phyloP scores from a whole-genome alignment of 2,329 filamentous ascomycete genomes.

The Colletotrichum aenigma region DNA sequence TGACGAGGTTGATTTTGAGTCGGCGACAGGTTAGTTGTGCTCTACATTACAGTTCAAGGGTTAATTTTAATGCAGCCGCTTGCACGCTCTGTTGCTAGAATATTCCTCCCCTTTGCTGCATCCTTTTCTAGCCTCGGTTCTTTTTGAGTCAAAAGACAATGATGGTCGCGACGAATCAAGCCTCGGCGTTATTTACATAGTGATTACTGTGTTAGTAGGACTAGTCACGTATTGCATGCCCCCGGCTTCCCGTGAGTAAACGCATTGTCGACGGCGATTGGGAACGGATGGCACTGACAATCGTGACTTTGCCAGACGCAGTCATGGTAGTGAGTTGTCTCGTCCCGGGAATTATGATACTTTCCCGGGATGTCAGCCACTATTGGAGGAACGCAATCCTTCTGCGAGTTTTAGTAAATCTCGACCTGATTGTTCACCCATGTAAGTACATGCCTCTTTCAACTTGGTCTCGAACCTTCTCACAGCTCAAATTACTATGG shows the following conservation, averaged over 20 bases:
- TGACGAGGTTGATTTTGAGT: background rate
- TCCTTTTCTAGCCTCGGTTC: background rate
- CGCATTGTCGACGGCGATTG: rapidly evolving
- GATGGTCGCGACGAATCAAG: background rate
- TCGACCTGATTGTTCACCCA: background rate
- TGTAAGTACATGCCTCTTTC: background rate
- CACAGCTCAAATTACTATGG: background rate
- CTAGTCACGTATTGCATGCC: background rate
- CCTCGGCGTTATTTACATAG: background rate
- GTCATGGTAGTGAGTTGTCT: background rate
- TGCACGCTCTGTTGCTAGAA: background rate
- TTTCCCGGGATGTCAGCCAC: background rate
- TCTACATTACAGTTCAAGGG: background rate
- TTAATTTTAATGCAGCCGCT: background rate
- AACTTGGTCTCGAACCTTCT: background rate
- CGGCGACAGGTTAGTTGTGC: background rate
- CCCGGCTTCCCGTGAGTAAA: background rate
- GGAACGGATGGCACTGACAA: rapidly evolving
- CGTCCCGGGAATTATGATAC: background rate
- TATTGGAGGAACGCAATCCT: background rate
- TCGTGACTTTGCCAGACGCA: background rate
- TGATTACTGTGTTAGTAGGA: background rate
- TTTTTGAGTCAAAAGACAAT: background rate
- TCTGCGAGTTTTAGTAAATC: background rate
- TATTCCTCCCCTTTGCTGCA: background rate